Conservation (phyloP, 176 grass and related monocot species). For the Otatea glauca region DNA sequence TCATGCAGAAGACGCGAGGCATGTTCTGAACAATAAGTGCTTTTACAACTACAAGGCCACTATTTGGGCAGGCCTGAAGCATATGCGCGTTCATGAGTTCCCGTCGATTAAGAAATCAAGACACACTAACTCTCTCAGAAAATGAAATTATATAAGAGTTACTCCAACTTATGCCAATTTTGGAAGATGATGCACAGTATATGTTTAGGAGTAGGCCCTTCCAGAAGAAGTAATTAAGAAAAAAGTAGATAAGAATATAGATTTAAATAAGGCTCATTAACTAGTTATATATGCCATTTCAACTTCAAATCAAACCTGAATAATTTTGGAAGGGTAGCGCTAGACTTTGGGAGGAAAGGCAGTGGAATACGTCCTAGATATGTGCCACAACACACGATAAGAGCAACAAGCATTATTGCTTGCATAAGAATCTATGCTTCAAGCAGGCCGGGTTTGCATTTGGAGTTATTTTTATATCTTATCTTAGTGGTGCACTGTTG, state of each 20-base stretch:
- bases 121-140: no score
- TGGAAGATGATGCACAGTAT: no score
- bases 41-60: no score
- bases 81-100: no score
- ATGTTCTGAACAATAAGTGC: no score
- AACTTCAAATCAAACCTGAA: background rate
- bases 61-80: no score
- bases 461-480: background rate
- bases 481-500: background rate
- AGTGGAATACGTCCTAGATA: slow-evolving; percentile 25
- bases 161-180: no score
- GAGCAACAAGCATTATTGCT: slow-evolving; percentile 21
- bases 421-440: slow-evolving; percentile 30
- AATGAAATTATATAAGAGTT: no score
- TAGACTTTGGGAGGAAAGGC: background rate
- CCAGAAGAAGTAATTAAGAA: background rate
- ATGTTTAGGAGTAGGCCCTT: no score
- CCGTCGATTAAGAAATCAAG: no score
- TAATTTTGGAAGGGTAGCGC: slow-evolving; percentile 2
- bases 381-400: background rate
- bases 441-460: background rate
- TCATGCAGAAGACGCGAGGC: no score
- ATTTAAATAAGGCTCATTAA: background rate
- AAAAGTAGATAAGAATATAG: background rate
- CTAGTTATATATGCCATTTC: background rate